Base-by-base conservation (phyloP, 2,329 filamentous ascomycete genomes). In the Leptographium galeiforme region DNA sequence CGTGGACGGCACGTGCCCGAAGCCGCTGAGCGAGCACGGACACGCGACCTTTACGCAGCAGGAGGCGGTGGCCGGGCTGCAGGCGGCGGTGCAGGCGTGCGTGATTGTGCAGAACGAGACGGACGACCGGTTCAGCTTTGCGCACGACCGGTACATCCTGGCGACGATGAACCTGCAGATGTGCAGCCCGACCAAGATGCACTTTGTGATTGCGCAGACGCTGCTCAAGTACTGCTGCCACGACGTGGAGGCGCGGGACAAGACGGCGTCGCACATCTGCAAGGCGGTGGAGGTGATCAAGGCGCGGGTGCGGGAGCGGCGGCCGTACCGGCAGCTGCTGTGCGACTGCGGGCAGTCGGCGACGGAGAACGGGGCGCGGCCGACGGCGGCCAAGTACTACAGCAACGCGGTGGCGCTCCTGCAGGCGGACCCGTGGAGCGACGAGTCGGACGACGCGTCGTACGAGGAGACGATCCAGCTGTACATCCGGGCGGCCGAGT, bases 401-500 rank as follows among this genome's bases (percentile, higher is more conserved):
- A 79, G 77, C 46, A 79, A 82, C 53, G 89, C 88, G 49, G 76
- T 95, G 47, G 74, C 76, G 11, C 74, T 97, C n/a, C 73, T 97
- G 14, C 89, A 95, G 63, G 73, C 84, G 8, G 71, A 87, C 52
- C 82, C 87, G 1, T 97, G 91, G 91, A 73, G 79, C 44, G 82
- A 85, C 34, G 74, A 72, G 8, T 67, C 70, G 14, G 75, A 79
- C 6, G 91, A 96, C 63, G 84, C 86, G 0, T 85, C 81, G 47
- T 95, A 95, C 61, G 82, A 89, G 12, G 91, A 97, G 68, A 95
- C 89, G 0, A 74, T 94, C 57, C 82, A 84, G 57, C 73, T 95
- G 2, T 83, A 88, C 64, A 81, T 89, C 6, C 81, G 86, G 52
- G 81, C 87, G 6, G 87, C 89, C 4, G 89, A 95, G 65, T 89